A percentile compares a stretch with the other conserved stretches of the same genome.
These are phyloP conservation scores for Penicillium sp. DNA, from an alignment of 2,329 filamentous ascomycete genomes.

Conservation along the genomic window DNA sequence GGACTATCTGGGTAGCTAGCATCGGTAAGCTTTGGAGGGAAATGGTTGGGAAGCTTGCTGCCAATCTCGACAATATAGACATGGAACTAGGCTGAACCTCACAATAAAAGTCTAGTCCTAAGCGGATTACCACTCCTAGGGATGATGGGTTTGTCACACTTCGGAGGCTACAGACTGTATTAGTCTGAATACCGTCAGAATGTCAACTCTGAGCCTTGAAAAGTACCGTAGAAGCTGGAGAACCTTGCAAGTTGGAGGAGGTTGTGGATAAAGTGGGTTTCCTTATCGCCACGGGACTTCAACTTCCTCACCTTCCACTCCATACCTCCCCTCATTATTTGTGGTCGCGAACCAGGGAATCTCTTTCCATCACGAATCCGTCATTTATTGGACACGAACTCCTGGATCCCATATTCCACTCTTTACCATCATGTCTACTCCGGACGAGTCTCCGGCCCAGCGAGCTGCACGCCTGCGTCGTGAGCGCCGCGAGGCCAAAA, in stretches of 20 bases:
- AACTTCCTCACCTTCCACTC: not conserved
- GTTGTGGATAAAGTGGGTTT: not conserved
- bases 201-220: no score
- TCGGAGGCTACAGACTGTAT: no score
- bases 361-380: not conserved
- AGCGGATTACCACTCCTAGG: no score
- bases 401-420: not conserved
- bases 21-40: no score
- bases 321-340: not conserved
- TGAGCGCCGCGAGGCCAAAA: slow-evolving; percentile 61
- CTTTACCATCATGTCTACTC: slow-evolving; percentile 28
- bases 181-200: no score
- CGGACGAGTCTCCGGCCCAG: slow-evolving; percentile 46
- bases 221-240: not conserved
- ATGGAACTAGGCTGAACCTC: no score
- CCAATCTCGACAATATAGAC: no score
- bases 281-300: slow-evolving; percentile 20
- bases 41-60: no score
- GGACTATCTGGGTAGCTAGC: no score
- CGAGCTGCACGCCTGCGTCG: slow-evolving; percentile 56
- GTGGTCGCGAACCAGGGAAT: not conserved
- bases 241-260: not conserved
- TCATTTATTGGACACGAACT: not conserved
- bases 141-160: no score
- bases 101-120: no score